Evolutionary conservation across 2,329 filamentous ascomycete genomes (phyloP).

Genomic region (Claviceps sp.): DNA sequence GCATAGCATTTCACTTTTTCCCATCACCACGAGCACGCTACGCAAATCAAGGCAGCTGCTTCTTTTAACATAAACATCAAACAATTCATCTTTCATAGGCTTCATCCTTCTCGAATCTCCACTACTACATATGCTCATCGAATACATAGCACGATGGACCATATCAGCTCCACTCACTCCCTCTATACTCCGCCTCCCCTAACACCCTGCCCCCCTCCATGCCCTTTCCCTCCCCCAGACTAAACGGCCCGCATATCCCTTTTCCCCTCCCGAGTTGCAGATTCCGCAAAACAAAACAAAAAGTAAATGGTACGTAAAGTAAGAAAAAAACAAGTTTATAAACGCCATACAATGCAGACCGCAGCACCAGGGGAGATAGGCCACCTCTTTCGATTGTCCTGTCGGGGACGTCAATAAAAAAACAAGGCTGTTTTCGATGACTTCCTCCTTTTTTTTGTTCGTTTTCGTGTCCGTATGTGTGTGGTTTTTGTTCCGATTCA

Average conservation of each 20-base stretch:
- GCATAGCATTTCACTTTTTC: too few relatives aligned
- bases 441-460: not conserved
- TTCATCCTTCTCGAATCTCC: not conserved
- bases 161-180: too few relatives aligned
- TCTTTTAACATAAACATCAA: not conserved
- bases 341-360: conserved; percentile 28
- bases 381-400: conserved; percentile 8
- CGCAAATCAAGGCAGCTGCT: too few relatives aligned
- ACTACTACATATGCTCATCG: not conserved
- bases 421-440: not conserved
- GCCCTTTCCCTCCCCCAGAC: too few relatives aligned
- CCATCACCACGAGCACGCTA: too few relatives aligned
- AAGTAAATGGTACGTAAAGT: too few relatives aligned
- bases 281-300: not conserved
- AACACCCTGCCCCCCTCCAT: too few relatives aligned
- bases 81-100: not conserved
- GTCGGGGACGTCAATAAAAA: conserved; percentile 1
- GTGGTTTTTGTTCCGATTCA: not conserved
- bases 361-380: conserved; percentile 17
- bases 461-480: not conserved
- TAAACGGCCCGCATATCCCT: too few relatives aligned
- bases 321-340: conserved; percentile 1
- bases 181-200: too few relatives aligned
- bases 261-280: too few relatives aligned
- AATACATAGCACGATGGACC: too few relatives aligned